Evolutionary conservation across 1,284 basidiomycete species (phyloP).

Genomic region (Leccinum idahoense): DNA sequence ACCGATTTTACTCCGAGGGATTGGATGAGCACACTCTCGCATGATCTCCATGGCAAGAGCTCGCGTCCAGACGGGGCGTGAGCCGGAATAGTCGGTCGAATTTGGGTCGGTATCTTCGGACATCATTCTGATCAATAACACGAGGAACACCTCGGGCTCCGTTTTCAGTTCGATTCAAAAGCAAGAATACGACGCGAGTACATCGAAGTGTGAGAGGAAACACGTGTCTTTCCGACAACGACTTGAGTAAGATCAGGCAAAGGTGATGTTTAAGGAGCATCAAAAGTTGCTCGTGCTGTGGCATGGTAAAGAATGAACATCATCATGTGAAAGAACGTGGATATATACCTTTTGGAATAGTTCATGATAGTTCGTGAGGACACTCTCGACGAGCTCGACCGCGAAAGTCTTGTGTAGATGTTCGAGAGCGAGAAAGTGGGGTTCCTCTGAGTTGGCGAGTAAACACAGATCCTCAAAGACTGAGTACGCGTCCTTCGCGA

Average conservation of each 20-base stretch:
- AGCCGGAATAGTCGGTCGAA: conserved; percentile 33
- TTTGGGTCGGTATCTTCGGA: conserved; percentile 55
- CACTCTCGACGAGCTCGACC: conserved; percentile 93
- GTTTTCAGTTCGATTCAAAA: conserved; percentile 82
- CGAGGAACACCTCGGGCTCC: conserved; percentile 82
- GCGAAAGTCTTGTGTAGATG: conserved; percentile 90
- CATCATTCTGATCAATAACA: conserved; percentile 75
- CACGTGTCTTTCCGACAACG: conserved; percentile 75
- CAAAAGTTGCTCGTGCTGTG: conserved; percentile 76
- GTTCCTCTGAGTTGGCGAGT: conserved; percentile 78
- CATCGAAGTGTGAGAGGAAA: conserved; percentile 90
- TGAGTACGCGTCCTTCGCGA: conserved; percentile 81
- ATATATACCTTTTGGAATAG: conserved; percentile 71
- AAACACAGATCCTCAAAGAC: conserved; percentile 86
- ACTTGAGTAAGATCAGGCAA: conserved; percentile 84
- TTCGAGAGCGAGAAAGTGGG: conserved; percentile 81
- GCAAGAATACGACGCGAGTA: conserved; percentile 87
- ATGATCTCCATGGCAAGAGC: conserved; percentile 90
- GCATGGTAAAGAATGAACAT: conserved; percentile 1
- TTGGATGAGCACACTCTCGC: conserved; percentile 53
- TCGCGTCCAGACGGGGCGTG: conserved; percentile 78
- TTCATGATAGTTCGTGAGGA: conserved; percentile 89
- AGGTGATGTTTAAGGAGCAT: conserved; percentile 84
- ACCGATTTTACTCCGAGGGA: background rate
- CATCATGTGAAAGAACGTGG: background rate